phyloP scores from a whole-genome alignment of 2,329 filamentous ascomycete species.

The Phaeosphaeria sp. region DNA sequence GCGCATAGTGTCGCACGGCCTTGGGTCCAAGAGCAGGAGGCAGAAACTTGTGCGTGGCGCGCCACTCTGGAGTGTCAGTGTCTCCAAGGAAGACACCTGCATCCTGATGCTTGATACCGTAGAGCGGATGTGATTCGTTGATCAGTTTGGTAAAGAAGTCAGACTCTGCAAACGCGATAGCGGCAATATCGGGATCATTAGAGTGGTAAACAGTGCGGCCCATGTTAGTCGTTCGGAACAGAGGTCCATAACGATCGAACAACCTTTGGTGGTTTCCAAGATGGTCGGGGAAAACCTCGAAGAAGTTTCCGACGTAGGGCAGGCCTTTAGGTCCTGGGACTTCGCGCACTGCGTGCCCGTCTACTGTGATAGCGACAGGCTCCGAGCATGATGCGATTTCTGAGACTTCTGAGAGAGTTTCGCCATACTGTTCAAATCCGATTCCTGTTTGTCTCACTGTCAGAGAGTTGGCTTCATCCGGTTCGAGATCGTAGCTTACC shows the following conservation, averaged over 20 bases:
- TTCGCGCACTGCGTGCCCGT: conserved; percentile 57
- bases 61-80: conserved; percentile 60
- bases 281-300: conserved; percentile 51
- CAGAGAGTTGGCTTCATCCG: not conserved
- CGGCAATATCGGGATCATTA: conserved; percentile 46
- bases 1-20: conserved; percentile 67
- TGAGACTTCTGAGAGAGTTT: not conserved
- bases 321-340: conserved; percentile 47
- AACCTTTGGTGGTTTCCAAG: conserved; percentile 52
- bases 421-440: not conserved
- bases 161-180: conserved; percentile 42
- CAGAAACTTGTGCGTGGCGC: conserved; percentile 66
- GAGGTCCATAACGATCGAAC: conserved; percentile 48
- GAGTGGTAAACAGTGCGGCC: conserved; percentile 44
- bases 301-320: conserved; percentile 47
- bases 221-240: conserved; percentile 49
- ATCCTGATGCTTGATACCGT: conserved; percentile 38
- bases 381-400: conserved; percentile 19
- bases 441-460: not conserved
- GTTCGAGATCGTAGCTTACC: conserved; percentile 22
- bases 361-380: conserved; percentile 50
- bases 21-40: conserved; percentile 66
- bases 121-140: conserved; percentile 38
- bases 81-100: conserved; percentile 49
- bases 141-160: conserved; percentile 54